Evolutionary conservation across 306 rosid species (phyloP), one percentile per base, ranked within the genome.

Genomic region (Albizia julibrissin): DNA sequence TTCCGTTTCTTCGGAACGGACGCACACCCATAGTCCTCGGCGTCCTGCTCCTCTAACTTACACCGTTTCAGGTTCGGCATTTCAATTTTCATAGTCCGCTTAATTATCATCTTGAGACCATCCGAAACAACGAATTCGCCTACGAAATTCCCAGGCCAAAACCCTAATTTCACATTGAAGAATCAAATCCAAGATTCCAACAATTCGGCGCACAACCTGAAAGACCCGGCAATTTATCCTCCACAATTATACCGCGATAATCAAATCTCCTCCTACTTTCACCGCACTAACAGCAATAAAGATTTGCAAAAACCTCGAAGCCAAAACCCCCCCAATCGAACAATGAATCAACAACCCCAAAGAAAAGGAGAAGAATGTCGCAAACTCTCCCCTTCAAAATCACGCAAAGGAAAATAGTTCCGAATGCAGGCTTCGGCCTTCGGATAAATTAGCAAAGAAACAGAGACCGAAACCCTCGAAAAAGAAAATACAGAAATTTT

Each of bases 31-130:
- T 62, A 83, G 37, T 84, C 90, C 44, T 85, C 89, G 8, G 85
- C 84, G 80, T 83, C 91, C 1, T 80, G 75, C 69, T 87, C 90
- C 49, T 93, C 97, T 67, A 92, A 84, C 85, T 86, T 85, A 83
- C 98, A 93, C 21, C 97, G 91, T 69, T 95, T 95, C 67, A 93
- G 69, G 75, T 91, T 95, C 87, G 97, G 97, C 92, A 91, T 89
- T 86, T 93, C 97, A 31, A 82, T 66, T 89, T 89, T 93, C 93
- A 80, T 61, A 43, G 91, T 88, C 46, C 91, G 90, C 75, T 95
- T 92, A 78, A 88, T 81, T 76, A 91, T 88, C 98, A 95, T 95
- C 75, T 56, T 86, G 81, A 40, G 33, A 88, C 75, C 86, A 85
- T 83, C 75, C 74, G 70, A 72, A 50, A 61, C 72, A 22, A 56